phyloP scores from a whole-genome alignment of 345 rosid genomes.

The Heritiera fomes region DNA sequence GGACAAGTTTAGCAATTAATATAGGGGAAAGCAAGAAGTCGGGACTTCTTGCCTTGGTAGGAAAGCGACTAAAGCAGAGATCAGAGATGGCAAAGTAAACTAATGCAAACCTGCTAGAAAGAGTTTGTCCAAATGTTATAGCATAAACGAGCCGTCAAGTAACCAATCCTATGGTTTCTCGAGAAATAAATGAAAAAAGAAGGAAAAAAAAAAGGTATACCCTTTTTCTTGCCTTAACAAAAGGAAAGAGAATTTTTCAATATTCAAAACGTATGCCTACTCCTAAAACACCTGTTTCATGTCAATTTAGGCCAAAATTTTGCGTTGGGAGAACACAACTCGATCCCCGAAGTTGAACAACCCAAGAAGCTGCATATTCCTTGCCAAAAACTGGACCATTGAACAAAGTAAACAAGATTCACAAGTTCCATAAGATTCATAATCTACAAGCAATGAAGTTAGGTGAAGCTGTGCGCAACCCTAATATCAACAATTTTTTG shows the following conservation, averaged over 20 bases:
- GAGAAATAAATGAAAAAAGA: not conserved
- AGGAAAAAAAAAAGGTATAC: not conserved
- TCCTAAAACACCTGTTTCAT: not conserved
- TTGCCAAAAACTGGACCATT: not conserved
- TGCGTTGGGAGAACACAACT: not conserved
- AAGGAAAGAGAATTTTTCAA: not conserved
- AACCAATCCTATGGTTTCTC: not conserved
- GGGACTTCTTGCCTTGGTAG: too few relatives aligned
- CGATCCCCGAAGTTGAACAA: not conserved
- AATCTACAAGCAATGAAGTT: not conserved
- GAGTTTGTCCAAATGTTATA: too few relatives aligned
- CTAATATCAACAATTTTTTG: conserved; percentile 19
- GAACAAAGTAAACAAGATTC: too few relatives aligned
- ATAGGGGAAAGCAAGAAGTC: too few relatives aligned
- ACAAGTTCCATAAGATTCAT: too few relatives aligned
- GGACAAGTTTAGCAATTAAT: too few relatives aligned
- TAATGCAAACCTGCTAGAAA: too few relatives aligned
- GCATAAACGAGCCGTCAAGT: not conserved
- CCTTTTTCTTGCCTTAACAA: not conserved
- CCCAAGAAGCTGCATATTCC: not conserved
- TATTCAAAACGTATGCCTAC: not conserved
- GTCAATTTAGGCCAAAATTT: not conserved
- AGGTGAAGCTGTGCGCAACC: not conserved
- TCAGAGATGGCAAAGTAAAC: too few relatives aligned
- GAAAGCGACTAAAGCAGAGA: too few relatives aligned